Evolutionary conservation across 306 rosid species (phyloP), one percentile per base, ranked within the genome.

Genomic region (Cucumis cinereus): DNA sequence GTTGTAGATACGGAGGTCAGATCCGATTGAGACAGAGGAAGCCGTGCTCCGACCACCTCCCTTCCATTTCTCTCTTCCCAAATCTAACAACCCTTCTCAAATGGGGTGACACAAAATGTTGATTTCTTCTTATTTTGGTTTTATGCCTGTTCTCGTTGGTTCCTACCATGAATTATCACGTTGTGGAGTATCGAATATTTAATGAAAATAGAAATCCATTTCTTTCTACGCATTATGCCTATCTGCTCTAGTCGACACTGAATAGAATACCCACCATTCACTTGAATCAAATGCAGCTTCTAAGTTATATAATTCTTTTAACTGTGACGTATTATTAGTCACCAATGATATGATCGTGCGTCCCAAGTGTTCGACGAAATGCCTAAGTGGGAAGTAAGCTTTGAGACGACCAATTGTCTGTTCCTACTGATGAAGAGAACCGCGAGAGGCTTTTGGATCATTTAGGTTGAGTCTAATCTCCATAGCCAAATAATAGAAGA

Each of bases 11-110:
- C 77, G 89, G 81, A 89, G 98, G 75, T 90, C 96, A 3, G 97
- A 93, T 36, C 96, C 98, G 1, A 86, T 90, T 73, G 96, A 93
- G 78, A 89, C 96, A 10, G 95, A 93, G 82, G 95, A 93, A 88
- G 95, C 91, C 71, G 88, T 93, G 81, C 83, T 93, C 77, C 87
- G 86, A 64, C 77, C 91, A 80, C 97, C 97, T 41, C 85, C 96
- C 14, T 87, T 90, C 76, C 77, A 69, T 2, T 43, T 68, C 36
- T 12, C 54, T 43, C 22, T 68, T 7, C 55, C 74, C 1, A 23
- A 68, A 68, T 43, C 74, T 2, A 68, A 68, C 13, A 68, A 14
- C 38, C 36, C 74, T 45, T 69, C 38, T 69, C 22, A 66, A 66
- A 38, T 66, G 53, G 73, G 73, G 33, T 66, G 53, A 49, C 4